phyloP scores from a whole-genome alignment of 78 protist species.

The Dictyostelium citrinum region DNA sequence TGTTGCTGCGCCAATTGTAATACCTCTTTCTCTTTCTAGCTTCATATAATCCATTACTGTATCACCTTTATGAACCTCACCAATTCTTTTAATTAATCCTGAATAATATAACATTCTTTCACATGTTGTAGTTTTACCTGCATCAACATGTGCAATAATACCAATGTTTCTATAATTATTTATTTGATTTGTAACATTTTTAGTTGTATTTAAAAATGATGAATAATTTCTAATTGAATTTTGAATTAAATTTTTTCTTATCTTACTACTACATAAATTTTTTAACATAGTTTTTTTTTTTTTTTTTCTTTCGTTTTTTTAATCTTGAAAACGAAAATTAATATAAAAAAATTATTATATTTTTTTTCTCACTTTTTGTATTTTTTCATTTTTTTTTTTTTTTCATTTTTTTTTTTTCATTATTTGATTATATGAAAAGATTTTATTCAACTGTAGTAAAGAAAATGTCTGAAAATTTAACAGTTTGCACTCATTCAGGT shows the following conservation, averaged over 20 bases:
- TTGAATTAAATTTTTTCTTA: not conserved
- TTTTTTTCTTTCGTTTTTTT: not conserved
- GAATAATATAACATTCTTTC: slow-evolving; percentile 95
- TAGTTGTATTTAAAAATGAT: not conserved
- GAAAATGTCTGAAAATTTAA: not conserved
- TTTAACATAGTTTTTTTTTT: not conserved
- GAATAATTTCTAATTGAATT: not conserved
- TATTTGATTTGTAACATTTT: slow-evolving; percentile 22
- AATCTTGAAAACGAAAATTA: not conserved
- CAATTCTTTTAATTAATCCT: slow-evolving; percentile 78
- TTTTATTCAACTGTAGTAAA: not conserved
- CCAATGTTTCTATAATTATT: slow-evolving; percentile 92
- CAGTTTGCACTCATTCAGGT: slow-evolving; percentile 85
- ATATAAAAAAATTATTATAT: not conserved
- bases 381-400: not conserved
- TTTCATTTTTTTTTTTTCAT: not conserved
- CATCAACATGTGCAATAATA: slow-evolving; percentile 97
- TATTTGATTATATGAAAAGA: not conserved
- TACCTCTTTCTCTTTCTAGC: slow-evolving; percentile 95
- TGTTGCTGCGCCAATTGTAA: slow-evolving; percentile 94
- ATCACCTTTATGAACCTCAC: slow-evolving; percentile 93
- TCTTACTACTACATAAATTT: not conserved
- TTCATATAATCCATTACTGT: slow-evolving; percentile 93
- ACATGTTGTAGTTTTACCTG: slow-evolving; percentile 94
- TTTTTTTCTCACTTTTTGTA: not conserved